Base-by-base conservation (phyloP, 306 rosid genomes). In the Ormosia emarginata region DNA sequence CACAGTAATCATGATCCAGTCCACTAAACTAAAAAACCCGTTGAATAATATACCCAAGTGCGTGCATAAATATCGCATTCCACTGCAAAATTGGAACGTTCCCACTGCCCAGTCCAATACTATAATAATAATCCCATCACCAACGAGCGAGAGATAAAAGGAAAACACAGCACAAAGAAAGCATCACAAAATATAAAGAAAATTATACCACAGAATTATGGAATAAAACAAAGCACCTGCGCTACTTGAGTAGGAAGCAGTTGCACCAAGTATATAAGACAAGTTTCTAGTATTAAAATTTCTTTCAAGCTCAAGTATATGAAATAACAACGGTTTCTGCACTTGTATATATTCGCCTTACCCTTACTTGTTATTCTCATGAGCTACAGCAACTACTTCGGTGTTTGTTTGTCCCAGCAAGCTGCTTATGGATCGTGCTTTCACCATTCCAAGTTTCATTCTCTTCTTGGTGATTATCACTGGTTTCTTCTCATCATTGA, bases 371-470 rank as follows among this genome's bases (percentile, higher is more conserved):
- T 74, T 62, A 58, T 55, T 82, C 39, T 85, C 74, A 14, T 6
- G 74, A 5, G 8, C 15, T 9, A 67, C 33, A 79, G 57, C 44
- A 52, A 83, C 55, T 24, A 7, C 15, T 34, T 33, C 49, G 5
- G 67, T 46, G 67, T 53, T 88, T 0, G 91, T 80, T 82, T 91
- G 97, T n/a, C 96, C 97, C 43, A 94, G 84, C 82, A 94, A 91
- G 91, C 98, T 94, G 64, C 93, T 94, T 12, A 94, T 89, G 17
- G 98, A 94, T 18, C 98, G 86, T 0, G 98, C 98, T 84, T 94
- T 94, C 46, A 94, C 98, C 80, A 86, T 75, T 62, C 98, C 97
- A 18, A 90, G 93, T 81, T 89, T 89, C 91, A 84, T 81, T 74
- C 74, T 89, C 76, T 83, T 84, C 81, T 83, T 88, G 0, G 83